Evolutionary conservation across 805 yeast species (phyloP).

Genomic region (Saturnispora hagleri): DNA sequence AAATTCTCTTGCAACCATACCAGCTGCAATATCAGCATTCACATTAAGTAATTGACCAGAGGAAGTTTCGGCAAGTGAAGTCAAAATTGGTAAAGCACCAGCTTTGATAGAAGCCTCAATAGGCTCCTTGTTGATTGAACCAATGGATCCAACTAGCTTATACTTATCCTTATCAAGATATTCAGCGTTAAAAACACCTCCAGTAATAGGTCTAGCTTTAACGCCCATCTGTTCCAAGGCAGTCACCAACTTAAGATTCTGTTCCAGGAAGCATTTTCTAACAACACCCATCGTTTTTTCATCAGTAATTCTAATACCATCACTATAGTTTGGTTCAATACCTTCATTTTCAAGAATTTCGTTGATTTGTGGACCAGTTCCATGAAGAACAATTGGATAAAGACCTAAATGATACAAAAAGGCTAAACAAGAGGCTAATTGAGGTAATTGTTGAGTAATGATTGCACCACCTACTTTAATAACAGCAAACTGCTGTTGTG

Average conservation of each 20-base stretch:
- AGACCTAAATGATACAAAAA: constrained; percentile 95
- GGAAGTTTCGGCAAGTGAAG: constrained; percentile 93
- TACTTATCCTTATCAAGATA: constrained; percentile 86
- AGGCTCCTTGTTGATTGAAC: constrained; percentile 76
- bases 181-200: constrained; percentile 93
- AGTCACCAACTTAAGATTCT: constrained; percentile 87
- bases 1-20: constrained; percentile 91
- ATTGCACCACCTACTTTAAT: constrained; percentile 99
- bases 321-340: constrained; percentile 90
- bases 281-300: constrained; percentile 93
- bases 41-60: constrained; percentile 96
- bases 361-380: constrained; percentile 98
- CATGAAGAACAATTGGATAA: constrained; percentile 94
- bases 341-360: constrained; percentile 89
- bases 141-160: constrained; percentile 85
- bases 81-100: constrained; percentile 92
- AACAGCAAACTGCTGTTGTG: constrained; percentile 95
- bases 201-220: constrained; percentile 96
- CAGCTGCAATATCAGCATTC: constrained; percentile 98
- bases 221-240: constrained; percentile 96
- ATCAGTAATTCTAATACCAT: constrained; percentile 95
- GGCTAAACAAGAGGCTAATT: constrained; percentile 90
- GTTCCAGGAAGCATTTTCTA: constrained; percentile 89
- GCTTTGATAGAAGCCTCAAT: constrained; percentile 92
- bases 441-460: constrained; percentile 87